Percentiles rank a stretch among this genome's conserved stretches.
These are phyloP conservation scores for Aleurites moluccanus DNA, from an alignment of 441 rosid genomes.

Conservation along the genomic window DNA sequence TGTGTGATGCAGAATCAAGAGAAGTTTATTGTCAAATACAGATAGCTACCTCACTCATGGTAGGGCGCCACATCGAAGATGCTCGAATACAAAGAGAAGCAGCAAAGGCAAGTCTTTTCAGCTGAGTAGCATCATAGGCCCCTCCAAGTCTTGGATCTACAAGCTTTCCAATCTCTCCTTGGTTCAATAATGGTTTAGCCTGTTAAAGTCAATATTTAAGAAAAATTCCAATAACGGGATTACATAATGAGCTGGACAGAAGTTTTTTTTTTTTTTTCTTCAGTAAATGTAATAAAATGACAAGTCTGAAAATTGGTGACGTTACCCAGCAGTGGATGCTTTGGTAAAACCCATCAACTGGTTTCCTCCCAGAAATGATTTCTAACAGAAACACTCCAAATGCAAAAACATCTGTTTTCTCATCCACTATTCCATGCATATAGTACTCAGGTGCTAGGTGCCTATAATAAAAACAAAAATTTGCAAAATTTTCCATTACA, in stretches of 20 bases:
- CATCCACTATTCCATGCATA: slow-evolving; percentile 94
- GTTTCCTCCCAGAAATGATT: slow-evolving; percentile 80
- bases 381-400: slow-evolving; percentile 92
- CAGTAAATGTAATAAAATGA: too few relatives aligned
- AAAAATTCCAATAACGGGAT: background rate
- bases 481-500: slow-evolving; percentile 1
- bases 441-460: slow-evolving; percentile 98
- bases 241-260: background rate
- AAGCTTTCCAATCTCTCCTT: slow-evolving; percentile 56
- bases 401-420: slow-evolving; percentile 97
- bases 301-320: background rate
- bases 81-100: slow-evolving; percentile 84
- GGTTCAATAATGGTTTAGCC: slow-evolving; percentile 72
- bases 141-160: slow-evolving; percentile 80
- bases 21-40: background rate
- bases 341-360: slow-evolving; percentile 87
- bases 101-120: slow-evolving; percentile 65
- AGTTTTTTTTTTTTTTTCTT: background rate
- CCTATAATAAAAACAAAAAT: slow-evolving; percentile 33
- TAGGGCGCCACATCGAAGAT: slow-evolving; percentile 77
- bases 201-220: slow-evolving; percentile 19
- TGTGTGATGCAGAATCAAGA: background rate
- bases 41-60: slow-evolving; percentile 71
- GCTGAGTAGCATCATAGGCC: slow-evolving; percentile 50
- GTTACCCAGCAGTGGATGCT: slow-evolving; percentile 93